These are phyloP conservation scores for Agarophyton chilense DNA, from an alignment of 23 red algal genomes.

Conservation along the genomic window DNA sequence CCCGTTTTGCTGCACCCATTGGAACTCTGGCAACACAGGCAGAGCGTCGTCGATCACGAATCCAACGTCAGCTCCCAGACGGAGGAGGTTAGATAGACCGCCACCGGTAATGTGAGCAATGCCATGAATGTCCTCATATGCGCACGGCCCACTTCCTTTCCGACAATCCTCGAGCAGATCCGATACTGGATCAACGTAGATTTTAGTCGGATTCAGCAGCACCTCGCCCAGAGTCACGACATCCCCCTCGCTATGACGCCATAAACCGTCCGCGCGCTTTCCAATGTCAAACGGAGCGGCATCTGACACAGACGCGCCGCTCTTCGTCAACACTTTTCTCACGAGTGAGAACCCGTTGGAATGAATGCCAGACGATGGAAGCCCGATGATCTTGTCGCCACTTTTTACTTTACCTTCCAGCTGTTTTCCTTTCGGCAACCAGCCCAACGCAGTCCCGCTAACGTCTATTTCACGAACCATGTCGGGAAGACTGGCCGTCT, in stretches of 20 bases:
- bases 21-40: constrained; percentile 86
- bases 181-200: constrained; percentile 93
- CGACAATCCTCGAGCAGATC: constrained; percentile 67
- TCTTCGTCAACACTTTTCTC: constrained; percentile 50
- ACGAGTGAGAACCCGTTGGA: constrained; percentile 90
- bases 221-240: constrained; percentile 82
- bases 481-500: constrained; percentile 88
- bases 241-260: constrained; percentile 3
- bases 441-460: constrained; percentile 93
- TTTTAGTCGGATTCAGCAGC: constrained; percentile 87
- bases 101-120: constrained; percentile 95
- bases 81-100: constrained; percentile 86
- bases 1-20: constrained; percentile 79
- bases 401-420: constrained; percentile 58
- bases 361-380: constrained; percentile 88
- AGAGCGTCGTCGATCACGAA: constrained; percentile 82
- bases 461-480: constrained; percentile 93
- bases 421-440: constrained; percentile 74
- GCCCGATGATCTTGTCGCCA: constrained; percentile 82
- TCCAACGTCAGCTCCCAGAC: constrained; percentile 68
- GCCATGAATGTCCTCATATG: constrained; percentile 75
- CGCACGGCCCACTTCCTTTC: constrained; percentile 34
- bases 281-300: constrained; percentile 61
- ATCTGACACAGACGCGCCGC: constrained; percentile 43
- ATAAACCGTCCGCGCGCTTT: constrained; percentile 27